Conservation (phyloP, 2,329 filamentous ascomycete genomes). For the Penicillium sp. region DNA sequence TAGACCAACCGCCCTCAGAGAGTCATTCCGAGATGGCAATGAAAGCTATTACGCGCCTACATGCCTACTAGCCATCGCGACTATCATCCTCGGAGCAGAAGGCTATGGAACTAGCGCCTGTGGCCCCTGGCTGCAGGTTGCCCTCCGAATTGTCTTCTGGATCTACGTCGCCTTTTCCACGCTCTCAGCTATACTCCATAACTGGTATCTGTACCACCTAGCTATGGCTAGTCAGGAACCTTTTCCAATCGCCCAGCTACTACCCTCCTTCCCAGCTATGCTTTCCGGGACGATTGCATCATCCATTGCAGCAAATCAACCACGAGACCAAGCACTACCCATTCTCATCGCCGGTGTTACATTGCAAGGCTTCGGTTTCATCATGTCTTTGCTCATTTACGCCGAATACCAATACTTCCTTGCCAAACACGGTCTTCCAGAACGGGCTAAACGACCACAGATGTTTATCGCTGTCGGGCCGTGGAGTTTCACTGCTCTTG, state of each 20-base stretch:
- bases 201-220: background rate
- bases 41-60: conserved; percentile 68
- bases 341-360: conserved; percentile 47
- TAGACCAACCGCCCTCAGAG: conserved; percentile 48
- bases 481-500: conserved; percentile 44
- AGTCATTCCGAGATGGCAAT: conserved; percentile 58
- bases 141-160: conserved; percentile 65
- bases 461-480: conserved; percentile 56
- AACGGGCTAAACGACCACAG: conserved; percentile 41
- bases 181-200: conserved; percentile 8
- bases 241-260: background rate
- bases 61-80: conserved; percentile 63
- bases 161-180: conserved; percentile 55
- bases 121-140: conserved; percentile 56
- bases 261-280: conserved; percentile 29
- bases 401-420: conserved; percentile 44
- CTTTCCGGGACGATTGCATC: conserved; percentile 40
- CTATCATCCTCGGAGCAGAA: conserved; percentile 63
- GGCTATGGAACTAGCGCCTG: conserved; percentile 59
- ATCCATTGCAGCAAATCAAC: conserved; percentile 32
- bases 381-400: conserved; percentile 47
- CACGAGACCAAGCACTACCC: conserved; percentile 32
- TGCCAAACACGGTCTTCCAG: conserved; percentile 45
- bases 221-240: background rate
- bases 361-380: conserved; percentile 48